These are phyloP conservation scores for Tilletia indica DNA, from an alignment of 1,284 basidiomycete species.

Conservation along the genomic window DNA sequence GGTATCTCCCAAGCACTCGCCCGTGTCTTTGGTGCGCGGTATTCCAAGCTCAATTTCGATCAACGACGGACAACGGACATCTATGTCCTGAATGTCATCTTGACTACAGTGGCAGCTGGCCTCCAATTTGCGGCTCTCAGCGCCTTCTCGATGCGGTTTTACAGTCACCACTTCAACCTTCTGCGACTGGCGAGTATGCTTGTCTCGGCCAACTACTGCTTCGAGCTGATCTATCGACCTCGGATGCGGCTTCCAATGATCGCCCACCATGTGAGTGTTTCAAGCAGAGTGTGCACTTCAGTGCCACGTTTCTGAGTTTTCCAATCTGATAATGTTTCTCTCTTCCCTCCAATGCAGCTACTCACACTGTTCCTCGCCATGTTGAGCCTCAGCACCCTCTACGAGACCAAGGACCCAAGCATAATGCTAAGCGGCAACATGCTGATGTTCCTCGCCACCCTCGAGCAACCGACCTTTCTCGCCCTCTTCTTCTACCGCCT, in stretches of 20 bases:
- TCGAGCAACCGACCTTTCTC: constrained; percentile 32
- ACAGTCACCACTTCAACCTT: not conserved
- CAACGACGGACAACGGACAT: constrained; percentile 11
- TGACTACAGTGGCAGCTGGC: not conserved
- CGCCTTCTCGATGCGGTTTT: not conserved
- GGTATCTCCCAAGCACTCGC: not conserved
- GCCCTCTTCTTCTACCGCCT: constrained; percentile 33
- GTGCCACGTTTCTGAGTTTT: not conserved
- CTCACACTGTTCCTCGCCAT: constrained; percentile 32
- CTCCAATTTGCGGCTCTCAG: constrained; percentile 2
- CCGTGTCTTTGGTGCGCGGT: not conserved
- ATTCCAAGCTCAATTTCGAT: constrained; percentile 8
- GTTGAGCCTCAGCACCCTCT: constrained; percentile 24
- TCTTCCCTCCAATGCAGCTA: not conserved
- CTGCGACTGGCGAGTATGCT: constrained; percentile 18
- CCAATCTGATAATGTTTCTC: not conserved
- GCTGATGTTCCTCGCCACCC: constrained; percentile 34
- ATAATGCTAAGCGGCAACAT: constrained; percentile 26
- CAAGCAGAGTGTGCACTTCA: constrained; percentile 9
- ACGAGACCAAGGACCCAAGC: constrained; percentile 28
- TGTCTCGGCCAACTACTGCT: constrained; percentile 31
- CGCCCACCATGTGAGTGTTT: constrained; percentile 23
- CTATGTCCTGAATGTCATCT: constrained; percentile 3
- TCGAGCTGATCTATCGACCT: constrained; percentile 33
- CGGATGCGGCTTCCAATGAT: constrained; percentile 33